Conservation (phyloP, 345 rosid genomes). For the Dipteronia dyeriana region DNA sequence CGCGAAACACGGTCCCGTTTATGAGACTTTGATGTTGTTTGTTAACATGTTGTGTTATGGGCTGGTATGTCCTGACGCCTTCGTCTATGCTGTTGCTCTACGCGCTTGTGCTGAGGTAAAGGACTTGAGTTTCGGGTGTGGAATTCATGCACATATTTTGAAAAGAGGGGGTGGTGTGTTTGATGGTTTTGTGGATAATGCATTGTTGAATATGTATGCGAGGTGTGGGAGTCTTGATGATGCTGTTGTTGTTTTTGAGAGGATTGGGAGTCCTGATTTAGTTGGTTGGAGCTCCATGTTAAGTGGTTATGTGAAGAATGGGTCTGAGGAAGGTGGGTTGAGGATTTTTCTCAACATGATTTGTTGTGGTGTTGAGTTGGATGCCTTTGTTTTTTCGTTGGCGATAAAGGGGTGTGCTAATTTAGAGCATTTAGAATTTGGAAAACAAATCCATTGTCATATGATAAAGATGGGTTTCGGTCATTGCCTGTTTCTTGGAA, state of each 20-base stretch:
- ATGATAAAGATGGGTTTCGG: slow-evolving; percentile 26
- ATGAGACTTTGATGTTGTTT: slow-evolving; percentile 22
- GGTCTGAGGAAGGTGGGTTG: slow-evolving; percentile 27
- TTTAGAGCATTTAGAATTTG: slow-evolving; percentile 19
- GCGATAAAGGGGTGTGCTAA: slow-evolving; percentile 27
- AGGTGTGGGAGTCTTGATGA: slow-evolving; percentile 25
- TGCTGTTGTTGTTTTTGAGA: slow-evolving; percentile 26
- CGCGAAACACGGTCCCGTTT: slow-evolving; percentile 22
- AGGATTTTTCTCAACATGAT: slow-evolving; percentile 25
- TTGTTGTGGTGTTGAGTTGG: slow-evolving; percentile 18
- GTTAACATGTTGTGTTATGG: slow-evolving; percentile 13
- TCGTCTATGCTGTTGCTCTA: slow-evolving; percentile 29
- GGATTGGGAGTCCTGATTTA: slow-evolving; percentile 27
- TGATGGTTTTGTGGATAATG: slow-evolving; percentile 34
- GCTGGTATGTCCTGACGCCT: slow-evolving; percentile 25
- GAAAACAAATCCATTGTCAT: slow-evolving; percentile 24
- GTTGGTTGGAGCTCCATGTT: slow-evolving; percentile 36
- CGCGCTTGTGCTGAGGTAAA: slow-evolving; percentile 21
- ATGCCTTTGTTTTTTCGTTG: slow-evolving; percentile 26
- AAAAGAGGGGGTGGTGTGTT: slow-evolving; percentile 24
- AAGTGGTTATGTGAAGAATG: slow-evolving; percentile 30
- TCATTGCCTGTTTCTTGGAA: slow-evolving; percentile 22
- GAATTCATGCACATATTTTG: slow-evolving; percentile 28
- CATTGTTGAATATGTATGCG: slow-evolving; percentile 38
- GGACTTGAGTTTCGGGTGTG: slow-evolving; percentile 27